phyloP scores from a whole-genome alignment of 768 basidiomycete species.

The Leccinum uliginosum region DNA sequence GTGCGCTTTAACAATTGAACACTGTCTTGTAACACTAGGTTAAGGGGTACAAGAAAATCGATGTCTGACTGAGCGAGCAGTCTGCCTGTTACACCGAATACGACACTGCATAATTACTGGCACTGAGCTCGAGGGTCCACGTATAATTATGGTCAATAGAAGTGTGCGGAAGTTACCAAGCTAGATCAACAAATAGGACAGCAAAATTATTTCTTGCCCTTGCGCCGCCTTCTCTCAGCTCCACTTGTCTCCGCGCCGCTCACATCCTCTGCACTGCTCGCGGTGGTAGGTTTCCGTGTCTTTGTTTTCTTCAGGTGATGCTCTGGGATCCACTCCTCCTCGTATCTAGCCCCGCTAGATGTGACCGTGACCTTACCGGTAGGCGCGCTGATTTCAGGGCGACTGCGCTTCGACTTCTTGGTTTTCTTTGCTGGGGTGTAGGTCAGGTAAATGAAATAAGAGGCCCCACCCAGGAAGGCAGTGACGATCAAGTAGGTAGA shows the following conservation, averaged over 20 bases:
- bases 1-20: constrained; percentile 2
- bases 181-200: not conserved
- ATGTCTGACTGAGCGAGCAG: constrained; percentile 33
- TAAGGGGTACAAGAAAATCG: constrained; percentile 80
- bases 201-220: constrained; percentile 43
- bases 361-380: constrained; percentile 58
- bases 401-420: constrained; percentile 45
- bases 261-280: constrained; percentile 59
- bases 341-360: constrained; percentile 60
- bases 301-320: constrained; percentile 75
- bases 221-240: constrained; percentile 45
- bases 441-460: constrained; percentile 61
- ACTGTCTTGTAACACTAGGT: constrained; percentile 47
- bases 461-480: constrained; percentile 56
- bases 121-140: not conserved
- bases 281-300: constrained; percentile 42
- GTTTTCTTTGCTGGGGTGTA: constrained; percentile 60
- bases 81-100: not conserved
- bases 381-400: constrained; percentile 48
- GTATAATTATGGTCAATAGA: constrained; percentile 11
- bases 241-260: constrained; percentile 66
- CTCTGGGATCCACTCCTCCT: constrained; percentile 92
- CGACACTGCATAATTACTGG: not conserved
- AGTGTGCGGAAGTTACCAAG: not conserved
- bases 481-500: constrained; percentile 69